Base-by-base conservation (phyloP, 139 green algal genomes). In the Chlorella sp. region DNA sequence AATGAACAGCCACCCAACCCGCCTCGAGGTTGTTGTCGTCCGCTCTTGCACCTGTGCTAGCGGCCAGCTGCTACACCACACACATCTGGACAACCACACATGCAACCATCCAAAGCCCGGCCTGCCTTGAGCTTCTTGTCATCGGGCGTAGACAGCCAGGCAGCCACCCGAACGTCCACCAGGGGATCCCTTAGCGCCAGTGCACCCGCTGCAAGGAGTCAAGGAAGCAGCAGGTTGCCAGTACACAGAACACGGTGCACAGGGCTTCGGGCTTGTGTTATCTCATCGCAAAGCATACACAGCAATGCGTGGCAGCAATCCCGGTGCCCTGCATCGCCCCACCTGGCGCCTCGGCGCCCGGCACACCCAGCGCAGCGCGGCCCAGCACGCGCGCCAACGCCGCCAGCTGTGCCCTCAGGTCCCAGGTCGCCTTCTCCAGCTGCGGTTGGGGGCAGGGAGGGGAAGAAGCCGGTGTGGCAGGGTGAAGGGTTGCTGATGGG, bases 91-190 rank as follows among this genome's bases (percentile, higher is more conserved):
- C n/a, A n/a, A n/a, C n/a, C n/a, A n/a, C n/a, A n/a, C n/a, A n/a
- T n/a, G n/a, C n/a, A n/a, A n/a, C n/a, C n/a, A n/a, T n/a, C n/a
- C n/a, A n/a, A n/a, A n/a, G n/a, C n/a, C n/a, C n/a, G n/a, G n/a
- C n/a, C 14, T 24, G 16, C 51, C 41, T 32, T 58, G 9, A 88
- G 84, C 43, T 34, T 72, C 74, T 83, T 75, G 77, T 84, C 76
- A 54, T 94, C 91, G 1, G 94, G 94, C 20, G 87, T 86, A 13
- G 93, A 69, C 80, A 97, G 62, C 91, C 93, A 98, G 30, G 90
- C 76, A 13, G 92, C 89, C 7, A 98, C 86, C 11, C 92, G 89
- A 68, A 95, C 92, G 75, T 98, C 95, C 20, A 98, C 90, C n/a
- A 94, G 28, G 0, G 92, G 90, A 36, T 90, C 82, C 0, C 26